phyloP scores from a whole-genome alignment of 1,139 yeast species.

The Saccharomycopsis hybrid region DNA sequence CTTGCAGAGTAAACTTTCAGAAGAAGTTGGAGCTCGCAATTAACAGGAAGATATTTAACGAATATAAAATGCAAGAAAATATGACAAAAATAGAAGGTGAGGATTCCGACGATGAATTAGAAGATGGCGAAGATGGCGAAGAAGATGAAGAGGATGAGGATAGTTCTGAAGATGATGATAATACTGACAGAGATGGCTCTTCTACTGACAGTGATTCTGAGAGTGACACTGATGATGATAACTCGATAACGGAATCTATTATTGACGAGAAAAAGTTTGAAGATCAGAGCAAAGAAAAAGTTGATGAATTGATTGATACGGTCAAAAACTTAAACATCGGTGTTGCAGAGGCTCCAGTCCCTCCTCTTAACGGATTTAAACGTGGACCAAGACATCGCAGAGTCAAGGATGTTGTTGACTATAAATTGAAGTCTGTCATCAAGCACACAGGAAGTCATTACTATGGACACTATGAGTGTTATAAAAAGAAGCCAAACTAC shows the following conservation, averaged over 20 bases:
- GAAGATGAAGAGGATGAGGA: constrained; percentile 21
- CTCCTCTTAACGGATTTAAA: no score
- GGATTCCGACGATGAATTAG: constrained; percentile 23
- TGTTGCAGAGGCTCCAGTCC: constrained; percentile 35
- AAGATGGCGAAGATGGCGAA: constrained; percentile 22
- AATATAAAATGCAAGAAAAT: constrained; percentile 32
- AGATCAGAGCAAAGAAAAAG: constrained; percentile 23
- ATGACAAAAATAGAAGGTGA: constrained; percentile 21
- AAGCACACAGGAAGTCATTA: constrained; percentile 87
- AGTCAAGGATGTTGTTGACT: constrained; percentile 32
- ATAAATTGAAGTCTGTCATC: constrained; percentile 63
- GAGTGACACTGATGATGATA: constrained; percentile 21
- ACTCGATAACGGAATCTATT: no score
- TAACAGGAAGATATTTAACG: constrained; percentile 42
- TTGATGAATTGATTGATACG: constrained; percentile 23
- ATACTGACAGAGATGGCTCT: no score
- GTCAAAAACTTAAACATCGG: constrained; percentile 30
- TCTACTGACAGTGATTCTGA: constrained; percentile 23
- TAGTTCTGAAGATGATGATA: no score
- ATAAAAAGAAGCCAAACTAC: constrained; percentile 58
- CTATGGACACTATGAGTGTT: constrained; percentile 86
- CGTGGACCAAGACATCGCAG: constrained; percentile 15
- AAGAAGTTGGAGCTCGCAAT: constrained; percentile 49
- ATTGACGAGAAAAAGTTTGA: constrained; percentile 21
- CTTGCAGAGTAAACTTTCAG: constrained; percentile 64